Conservation (phyloP, 139 green algal species). For the Chlamydomonas schloesseri region DNA sequence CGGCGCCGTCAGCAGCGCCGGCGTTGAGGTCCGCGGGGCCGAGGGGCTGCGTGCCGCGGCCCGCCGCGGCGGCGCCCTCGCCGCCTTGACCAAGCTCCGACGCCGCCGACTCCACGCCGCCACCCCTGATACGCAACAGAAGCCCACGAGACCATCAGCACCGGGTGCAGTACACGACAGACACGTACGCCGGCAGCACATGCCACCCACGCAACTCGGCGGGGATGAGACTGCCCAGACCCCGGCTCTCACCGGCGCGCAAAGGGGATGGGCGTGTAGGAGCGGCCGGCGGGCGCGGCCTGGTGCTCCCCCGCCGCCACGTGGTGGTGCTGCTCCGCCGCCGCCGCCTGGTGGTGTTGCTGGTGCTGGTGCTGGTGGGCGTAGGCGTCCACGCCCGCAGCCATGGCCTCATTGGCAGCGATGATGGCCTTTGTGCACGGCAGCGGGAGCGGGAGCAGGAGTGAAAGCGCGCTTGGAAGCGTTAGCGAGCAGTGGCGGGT, state of each 20-base stretch:
- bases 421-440: constrained; percentile 24
- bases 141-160: too few species aligned
- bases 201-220: too few species aligned
- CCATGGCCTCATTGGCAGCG: background rate
- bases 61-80: background rate
- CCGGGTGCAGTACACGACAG: too few species aligned
- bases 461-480: too few species aligned
- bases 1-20: background rate
- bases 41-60: background rate
- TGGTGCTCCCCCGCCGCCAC: background rate
- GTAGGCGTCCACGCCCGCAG: background rate
- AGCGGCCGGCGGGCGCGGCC: background rate
- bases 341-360: background rate
- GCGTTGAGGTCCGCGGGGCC: constrained; percentile 12
- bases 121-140: too few species aligned
- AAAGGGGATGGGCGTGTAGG: constrained; percentile 32
- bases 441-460: background rate
- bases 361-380: background rate
- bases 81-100: too few species aligned
- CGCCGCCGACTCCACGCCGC: too few species aligned
- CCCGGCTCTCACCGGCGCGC: background rate
- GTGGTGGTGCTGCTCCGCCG: background rate
- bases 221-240: too few species aligned
- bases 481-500: too few species aligned
- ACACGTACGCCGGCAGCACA: too few species aligned